Percentiles rank a stretch among this genome's conserved stretches.
Evolutionary conservation across 2,329 filamentous ascomycete genomes (phyloP).

Genomic region (Lachnellula hyalina): DNA sequence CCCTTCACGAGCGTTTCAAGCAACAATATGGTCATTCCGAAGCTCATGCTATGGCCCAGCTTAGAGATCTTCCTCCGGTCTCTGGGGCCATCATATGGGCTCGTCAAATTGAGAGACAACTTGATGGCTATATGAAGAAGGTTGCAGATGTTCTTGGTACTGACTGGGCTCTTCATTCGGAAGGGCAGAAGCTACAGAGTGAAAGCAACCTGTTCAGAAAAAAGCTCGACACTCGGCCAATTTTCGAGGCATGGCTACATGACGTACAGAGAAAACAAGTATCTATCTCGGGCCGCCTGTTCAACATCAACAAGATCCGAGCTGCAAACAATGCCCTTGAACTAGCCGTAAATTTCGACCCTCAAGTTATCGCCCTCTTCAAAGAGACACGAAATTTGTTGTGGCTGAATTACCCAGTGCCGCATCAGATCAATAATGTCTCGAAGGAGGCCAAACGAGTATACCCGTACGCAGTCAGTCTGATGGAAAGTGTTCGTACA

Average conservation of each 20-base stretch:
- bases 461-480: slow-evolving; percentile 93
- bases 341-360: slow-evolving; percentile 91
- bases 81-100: slow-evolving; percentile 98
- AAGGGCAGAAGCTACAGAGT: slow-evolving; percentile 87
- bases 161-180: slow-evolving; percentile 90
- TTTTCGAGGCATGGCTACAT: slow-evolving; percentile 92
- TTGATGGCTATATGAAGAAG: slow-evolving; percentile 96
- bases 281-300: slow-evolving; percentile 85
- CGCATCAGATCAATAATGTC: slow-evolving; percentile 89
- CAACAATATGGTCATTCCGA: slow-evolving; percentile 98
- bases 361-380: slow-evolving; percentile 94
- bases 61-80: slow-evolving; percentile 91
- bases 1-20: slow-evolving; percentile 94
- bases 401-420: slow-evolving; percentile 92
- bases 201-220: slow-evolving; percentile 93
- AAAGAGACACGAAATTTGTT: slow-evolving; percentile 96
- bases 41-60: slow-evolving; percentile 94
- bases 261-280: slow-evolving; percentile 87
- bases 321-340: slow-evolving; percentile 88
- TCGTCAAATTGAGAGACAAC: slow-evolving; percentile 90
- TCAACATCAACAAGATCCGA: slow-evolving; percentile 81
- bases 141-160: slow-evolving; percentile 96
- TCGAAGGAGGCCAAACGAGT: slow-evolving; percentile 99
- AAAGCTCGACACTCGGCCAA: slow-evolving; percentile 88
- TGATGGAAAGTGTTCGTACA: slow-evolving; percentile 98